Conservation (phyloP, 1,284 basidiomycete species). For the Mycosarcoma maydis region DNA sequence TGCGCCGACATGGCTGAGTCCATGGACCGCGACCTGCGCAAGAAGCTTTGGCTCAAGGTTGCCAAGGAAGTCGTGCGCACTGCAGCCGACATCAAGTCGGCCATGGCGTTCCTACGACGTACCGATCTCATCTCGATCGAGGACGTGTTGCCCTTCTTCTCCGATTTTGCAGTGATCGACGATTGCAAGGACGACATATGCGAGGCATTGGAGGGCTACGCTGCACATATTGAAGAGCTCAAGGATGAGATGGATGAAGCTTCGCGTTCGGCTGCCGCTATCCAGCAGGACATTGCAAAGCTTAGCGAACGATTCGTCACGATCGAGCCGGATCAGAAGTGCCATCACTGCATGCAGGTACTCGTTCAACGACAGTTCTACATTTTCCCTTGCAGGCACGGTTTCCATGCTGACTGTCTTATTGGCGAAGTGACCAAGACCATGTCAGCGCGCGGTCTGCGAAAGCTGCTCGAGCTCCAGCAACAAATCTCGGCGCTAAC, state of each 20-base stretch:
- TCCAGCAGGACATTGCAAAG: constrained; percentile 87
- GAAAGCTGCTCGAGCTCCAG: constrained; percentile 62
- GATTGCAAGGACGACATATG: constrained; percentile 99
- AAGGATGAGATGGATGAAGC: constrained; percentile 97
- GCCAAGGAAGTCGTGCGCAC: constrained; percentile 96
- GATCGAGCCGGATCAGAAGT: constrained; percentile 86
- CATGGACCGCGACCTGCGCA: constrained; percentile 72
- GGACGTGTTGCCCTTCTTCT: constrained; percentile 98
- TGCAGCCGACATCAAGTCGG: constrained; percentile 97
- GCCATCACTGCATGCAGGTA: constrained; percentile 79
- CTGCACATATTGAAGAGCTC: constrained; percentile 86
- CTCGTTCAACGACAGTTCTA: constrained; percentile 92
- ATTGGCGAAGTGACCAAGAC: constrained; percentile 61
- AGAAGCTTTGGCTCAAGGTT: constrained; percentile 97
- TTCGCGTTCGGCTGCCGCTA: constrained; percentile 87
- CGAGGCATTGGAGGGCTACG: constrained; percentile 91
- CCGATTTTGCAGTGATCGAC: constrained; percentile 98
- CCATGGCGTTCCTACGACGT: constrained; percentile 93
- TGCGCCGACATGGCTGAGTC: constrained; percentile 57
- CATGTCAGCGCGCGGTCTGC: constrained; percentile 55
- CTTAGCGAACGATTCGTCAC: constrained; percentile 92
- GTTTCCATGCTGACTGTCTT: constrained; percentile 70
- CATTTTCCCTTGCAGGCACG: constrained; percentile 96
- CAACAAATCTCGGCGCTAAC: constrained; percentile 44
- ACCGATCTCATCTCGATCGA: constrained; percentile 96